Base-by-base conservation (phyloP, 805 yeast genomes). In the Candida loeiensis region DNA sequence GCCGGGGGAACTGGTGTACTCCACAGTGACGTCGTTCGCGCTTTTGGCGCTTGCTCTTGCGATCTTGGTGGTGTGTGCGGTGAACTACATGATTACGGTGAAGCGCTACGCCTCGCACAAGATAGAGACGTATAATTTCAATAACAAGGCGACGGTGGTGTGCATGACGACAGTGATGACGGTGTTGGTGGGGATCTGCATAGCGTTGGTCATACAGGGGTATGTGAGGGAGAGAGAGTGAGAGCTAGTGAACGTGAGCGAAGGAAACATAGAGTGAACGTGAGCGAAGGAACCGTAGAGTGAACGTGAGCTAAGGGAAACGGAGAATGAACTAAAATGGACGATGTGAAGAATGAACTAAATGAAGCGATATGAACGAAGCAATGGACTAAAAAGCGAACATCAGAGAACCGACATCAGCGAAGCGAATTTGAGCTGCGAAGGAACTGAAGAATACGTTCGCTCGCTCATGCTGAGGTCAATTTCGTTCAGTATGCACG, bases 51-150 rank as follows among this genome's bases (percentile, higher is more conserved):
- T 74, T 32, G 61, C 77, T 20, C 42, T 70, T n/a, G 47, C 57
- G 3, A 57, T 69, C 2, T 52, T 74, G 40, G 39, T 65, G 4
- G 44, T 71, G 8, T 64, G 73, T 14, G 69, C 63, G 1, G 40
- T 63, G 14, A 69, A 71, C 45, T 76, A 76, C 48, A 56, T 64
- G 39, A 56, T 61, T 12, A 68, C 79, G 1, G 61, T 76, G n/a
- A 46, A 64, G 35, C 55, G 71, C 36, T 76, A 73, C 47, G 64
- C 73, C 14, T 51, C 61, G 20, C 66, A 63, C 36, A 63, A 64
- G 43, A 70, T 75, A 18, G 54, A 59, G 31, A 69, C 69, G 1
- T 54, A 60, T 45, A 64, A 66, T 31, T 58, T 62, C 39, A 50
- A 47, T 36, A 51, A 55, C 36, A 56, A 59, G 6, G 37, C 62